Evolutionary conservation across 1,284 basidiomycete species (phyloP).

Genomic region (Ganoderma sinense): DNA sequence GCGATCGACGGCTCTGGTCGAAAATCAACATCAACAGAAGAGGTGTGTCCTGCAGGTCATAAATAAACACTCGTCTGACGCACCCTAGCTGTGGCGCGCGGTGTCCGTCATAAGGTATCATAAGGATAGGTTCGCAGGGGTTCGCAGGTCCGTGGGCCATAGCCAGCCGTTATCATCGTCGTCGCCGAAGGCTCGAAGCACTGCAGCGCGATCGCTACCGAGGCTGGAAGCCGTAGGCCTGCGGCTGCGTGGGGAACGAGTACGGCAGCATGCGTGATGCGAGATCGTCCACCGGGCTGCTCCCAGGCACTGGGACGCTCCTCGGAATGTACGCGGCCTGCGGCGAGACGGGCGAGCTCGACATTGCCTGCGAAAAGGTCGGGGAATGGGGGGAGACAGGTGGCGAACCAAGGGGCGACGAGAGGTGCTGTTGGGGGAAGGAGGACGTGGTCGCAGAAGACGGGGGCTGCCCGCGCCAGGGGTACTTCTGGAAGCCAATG

Average conservation of each 20-base stretch:
- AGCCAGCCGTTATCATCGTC: background rate
- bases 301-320: constrained; percentile 4
- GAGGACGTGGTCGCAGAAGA: constrained; percentile 27
- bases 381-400: constrained; percentile 31
- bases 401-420: constrained; percentile 26
- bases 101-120: constrained; percentile 14
- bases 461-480: constrained; percentile 27
- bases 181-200: background rate
- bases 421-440: constrained; percentile 34
- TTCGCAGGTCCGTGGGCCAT: background rate
- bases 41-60: constrained; percentile 13
- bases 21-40: constrained; percentile 19
- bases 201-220: constrained; percentile 1
- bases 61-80: constrained; percentile 19
- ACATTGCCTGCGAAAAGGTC: constrained; percentile 21
- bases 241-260: constrained; percentile 3
- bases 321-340: constrained; percentile 23
- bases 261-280: constrained; percentile 9
- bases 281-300: background rate
- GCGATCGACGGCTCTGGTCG: constrained; percentile 23
- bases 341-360: constrained; percentile 22
- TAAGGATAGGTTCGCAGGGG: background rate
- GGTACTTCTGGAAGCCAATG: constrained; percentile 59
- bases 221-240: background rate
- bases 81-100: constrained; percentile 11